Base-by-base conservation (phyloP, 148 eudicot species). In the Persicaria maculosa region DNA sequence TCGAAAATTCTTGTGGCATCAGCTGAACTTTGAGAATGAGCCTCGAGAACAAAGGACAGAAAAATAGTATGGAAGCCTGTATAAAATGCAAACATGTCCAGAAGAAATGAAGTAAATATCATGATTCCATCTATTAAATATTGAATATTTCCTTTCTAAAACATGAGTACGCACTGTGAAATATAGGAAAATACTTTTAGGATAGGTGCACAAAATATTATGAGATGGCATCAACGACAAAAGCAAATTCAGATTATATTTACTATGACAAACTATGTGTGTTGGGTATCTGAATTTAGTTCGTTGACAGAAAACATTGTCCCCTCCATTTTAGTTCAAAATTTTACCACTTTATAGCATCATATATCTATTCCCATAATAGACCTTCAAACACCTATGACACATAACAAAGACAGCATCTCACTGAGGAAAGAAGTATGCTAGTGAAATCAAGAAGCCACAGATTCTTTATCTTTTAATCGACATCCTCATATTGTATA, bases 1-100 rank as follows among this genome's bases (percentile, higher is more conserved):
- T 84, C 44, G 81, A 78, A 73, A 84, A 84, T 72, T 84, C 86
- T 65, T 76, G 84, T n/a, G 86, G 86, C 78, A 69, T 75, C 74
- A 80, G 75, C 68, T 68, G 84, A 65, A 84, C 74, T 68, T 81
- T 78, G 40, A 84, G 81, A 76, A 84, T 78, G 74, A 84, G 58
- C 76, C 74, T 83, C 52, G 81, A 76, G 69, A 80, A 74, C 45
- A 83, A 73, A 59, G 86, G 83, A 74, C 86, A 62, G 47, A 84
- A 16, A 46, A 84, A 62, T 45, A 84, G 76, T 74, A 84, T 74
- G 65, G 79, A 81, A 58, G 71, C 82, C 86, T 84, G 74, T 57
- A n/a, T 50, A 62, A 74, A 74, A 20, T 40, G 75, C 40, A 64
- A 9, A 77, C 10, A 62, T 11, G 44, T 62, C 44, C 10, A 62